These are phyloP conservation scores for Sugiyamaella boreocaroliniensis DNA, from an alignment of 805 yeast species.

Conservation along the genomic window DNA sequence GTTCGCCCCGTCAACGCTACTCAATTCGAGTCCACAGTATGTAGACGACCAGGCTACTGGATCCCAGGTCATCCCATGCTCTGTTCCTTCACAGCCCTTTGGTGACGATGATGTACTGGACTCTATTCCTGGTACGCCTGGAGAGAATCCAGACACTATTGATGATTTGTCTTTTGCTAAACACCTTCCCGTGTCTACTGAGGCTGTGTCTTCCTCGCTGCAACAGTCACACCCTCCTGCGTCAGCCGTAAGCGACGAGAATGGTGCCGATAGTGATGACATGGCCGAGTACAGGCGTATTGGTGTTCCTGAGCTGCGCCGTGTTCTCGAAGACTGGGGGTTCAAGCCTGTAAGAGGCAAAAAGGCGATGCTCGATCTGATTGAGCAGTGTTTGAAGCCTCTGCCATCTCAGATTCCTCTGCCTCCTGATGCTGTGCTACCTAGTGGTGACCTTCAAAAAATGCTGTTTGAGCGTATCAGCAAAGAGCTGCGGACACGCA, in stretches of 20 bases:
- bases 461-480: conserved; percentile 7
- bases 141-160: not conserved
- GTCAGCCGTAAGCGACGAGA: not conserved
- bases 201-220: no score
- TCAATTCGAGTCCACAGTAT: not conserved
- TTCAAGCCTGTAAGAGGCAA: conserved; percentile 10
- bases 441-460: not conserved
- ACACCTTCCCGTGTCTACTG: not conserved
- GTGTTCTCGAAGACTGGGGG: conserved; percentile 6
- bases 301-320: conserved; percentile 1
- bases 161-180: not conserved
- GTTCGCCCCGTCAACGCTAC: not conserved
- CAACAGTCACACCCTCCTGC: no score
- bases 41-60: not conserved
- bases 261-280: not conserved
- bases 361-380: conserved; percentile 10
- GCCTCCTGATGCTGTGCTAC: not conserved
- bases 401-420: not conserved
- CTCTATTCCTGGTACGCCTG: not conserved
- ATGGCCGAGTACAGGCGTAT: not conserved
- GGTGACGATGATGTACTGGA: not conserved
- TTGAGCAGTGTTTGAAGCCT: conserved; percentile 1
- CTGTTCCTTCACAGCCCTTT: not conserved
- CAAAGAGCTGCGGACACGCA: conserved; percentile 4
- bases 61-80: not conserved